Base-by-base conservation (phyloP, 768 basidiomycete species). In the Termitomyces sp. region DNA sequence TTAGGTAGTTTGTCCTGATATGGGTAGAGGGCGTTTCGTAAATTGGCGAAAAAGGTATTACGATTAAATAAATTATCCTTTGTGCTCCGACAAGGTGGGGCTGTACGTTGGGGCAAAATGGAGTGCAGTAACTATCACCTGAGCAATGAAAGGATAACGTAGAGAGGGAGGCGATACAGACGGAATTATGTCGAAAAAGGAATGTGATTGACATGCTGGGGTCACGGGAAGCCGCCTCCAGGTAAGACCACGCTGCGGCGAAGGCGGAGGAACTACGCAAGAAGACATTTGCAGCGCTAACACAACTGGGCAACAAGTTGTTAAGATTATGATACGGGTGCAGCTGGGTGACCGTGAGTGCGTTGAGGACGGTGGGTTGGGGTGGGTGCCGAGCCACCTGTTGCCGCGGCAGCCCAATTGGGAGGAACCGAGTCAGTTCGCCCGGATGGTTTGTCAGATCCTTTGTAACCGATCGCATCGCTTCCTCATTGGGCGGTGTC, bases 401-500 rank as follows among this genome's bases (percentile, higher is more conserved):
- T 33, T 59, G 60, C 60, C 60, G 62, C 62, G 62, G 62, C 60
- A 61, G 18, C 52, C 12, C 41, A 62, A 58, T 56, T 46, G 42
- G 61, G 13, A 55, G 26, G 44, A 44, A 39, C n/a, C 55, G 61
- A 65, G 60, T 65, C 57, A 61, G 59, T 52, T 62, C 60, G 57
- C 31, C 33, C 56, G 62, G 59, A 51, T 33, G 36, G 55, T 64
- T 66, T 65, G 64, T 64, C 63, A 66, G 61, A 64, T 60, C 60
- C 54, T 58, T 60, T 60, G 64, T 63, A 60, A 56, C 62, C 62
- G 65, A 66, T 66, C 59, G 44, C 41, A 60, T 58, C 56, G 54
- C 48, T 61, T 51, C 65, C 63, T n/a, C 5, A 56, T 57, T 55
- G 51, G 61, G 64, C 58, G 56, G 60, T 57, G 45, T 59, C 61